Percentiles rank a stretch among this genome's conserved stretches.
Conservation (phyloP, 129 eudicot genomes). For the Arctium minus region DNA sequence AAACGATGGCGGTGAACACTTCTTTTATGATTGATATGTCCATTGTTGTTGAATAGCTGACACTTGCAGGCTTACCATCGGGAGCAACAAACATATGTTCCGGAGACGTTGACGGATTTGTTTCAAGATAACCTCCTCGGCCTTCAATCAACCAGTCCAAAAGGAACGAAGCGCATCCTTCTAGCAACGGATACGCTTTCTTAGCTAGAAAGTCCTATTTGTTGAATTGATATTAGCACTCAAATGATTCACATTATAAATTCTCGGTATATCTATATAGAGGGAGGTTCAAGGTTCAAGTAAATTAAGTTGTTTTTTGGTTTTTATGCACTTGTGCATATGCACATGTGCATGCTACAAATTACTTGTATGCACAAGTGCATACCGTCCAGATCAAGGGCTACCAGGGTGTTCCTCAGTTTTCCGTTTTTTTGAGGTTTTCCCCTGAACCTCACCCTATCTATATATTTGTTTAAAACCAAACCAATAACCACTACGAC, state of each 20-base stretch:
- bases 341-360: too few relatives aligned
- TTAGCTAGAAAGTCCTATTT: slow-evolving; percentile 51
- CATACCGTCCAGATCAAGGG: too few relatives aligned
- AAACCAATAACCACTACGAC: background rate
- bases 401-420: too few relatives aligned
- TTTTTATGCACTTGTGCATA: too few relatives aligned
- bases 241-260: background rate
- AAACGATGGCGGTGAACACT: slow-evolving; percentile 59
- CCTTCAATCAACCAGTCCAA: slow-evolving; percentile 88
- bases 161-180: slow-evolving; percentile 67
- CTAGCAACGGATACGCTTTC: slow-evolving; percentile 71
- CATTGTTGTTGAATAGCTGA: slow-evolving; percentile 92
- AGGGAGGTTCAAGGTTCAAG: too few relatives aligned
- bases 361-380: too few relatives aligned
- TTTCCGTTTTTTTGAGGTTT: too few relatives aligned
- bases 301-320: too few relatives aligned
- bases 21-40: slow-evolving; percentile 81
- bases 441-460: background rate
- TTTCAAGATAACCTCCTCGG: slow-evolving; percentile 59
- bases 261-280: background rate
- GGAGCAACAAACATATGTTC: slow-evolving; percentile 90
- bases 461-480: background rate
- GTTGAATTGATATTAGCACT: slow-evolving; percentile 3
- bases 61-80: slow-evolving; percentile 85
- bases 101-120: slow-evolving; percentile 95